Evolutionary conservation across 495 filamentous ascomycete species (phyloP), one percentile per base, ranked within the genome.

Genomic region (Penicillium diatomitis): DNA sequence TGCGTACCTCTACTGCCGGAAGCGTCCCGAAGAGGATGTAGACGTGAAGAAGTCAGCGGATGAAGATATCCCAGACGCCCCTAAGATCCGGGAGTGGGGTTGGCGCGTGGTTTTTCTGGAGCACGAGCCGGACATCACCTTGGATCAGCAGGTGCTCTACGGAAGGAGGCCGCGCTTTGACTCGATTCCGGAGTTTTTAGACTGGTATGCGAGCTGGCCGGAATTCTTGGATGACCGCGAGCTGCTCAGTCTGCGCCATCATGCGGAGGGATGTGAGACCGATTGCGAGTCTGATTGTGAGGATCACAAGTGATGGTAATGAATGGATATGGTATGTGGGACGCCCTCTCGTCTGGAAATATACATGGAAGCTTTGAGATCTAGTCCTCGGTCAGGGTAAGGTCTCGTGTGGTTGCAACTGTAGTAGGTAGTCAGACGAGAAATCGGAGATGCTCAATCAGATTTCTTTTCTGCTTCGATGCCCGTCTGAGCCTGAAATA

Each of bases 171-270:
- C 42, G 6, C 42, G 49, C 30, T 51, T 51, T 41, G 31, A 47
- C 47, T 47, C 38, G 20, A 51, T 51, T 42, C 36, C 31, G 40
- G 49, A 51, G 37, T 51, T 51, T 11, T 32, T 51, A 33, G 49
- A 47, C 42, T 47, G 43, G 49, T 51, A 51, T 27, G 37, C 41
- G 10, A 47, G 43, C 35, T 51, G 31, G 49, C 32, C 47, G 49
- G 49, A 46, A 9, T 32, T 46, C 42, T 30, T 51, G 34, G 43
- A 51, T 38, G 6, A 0, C 35, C 34, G 32, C 10, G 39, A 28
- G 8, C 20, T 49, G 32, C 47, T 49, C 31, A 42, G 32, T 42
- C 39, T 49, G 39, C 31, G 8, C 38, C 39, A 40, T 27, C 39
- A 49, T 28, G 12, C 39, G 36, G 2, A 36, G 43, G 39, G 47